These are phyloP conservation scores for Magnusiomyces ingens DNA, from an alignment of 1,139 yeast genomes.

Conservation along the genomic window DNA sequence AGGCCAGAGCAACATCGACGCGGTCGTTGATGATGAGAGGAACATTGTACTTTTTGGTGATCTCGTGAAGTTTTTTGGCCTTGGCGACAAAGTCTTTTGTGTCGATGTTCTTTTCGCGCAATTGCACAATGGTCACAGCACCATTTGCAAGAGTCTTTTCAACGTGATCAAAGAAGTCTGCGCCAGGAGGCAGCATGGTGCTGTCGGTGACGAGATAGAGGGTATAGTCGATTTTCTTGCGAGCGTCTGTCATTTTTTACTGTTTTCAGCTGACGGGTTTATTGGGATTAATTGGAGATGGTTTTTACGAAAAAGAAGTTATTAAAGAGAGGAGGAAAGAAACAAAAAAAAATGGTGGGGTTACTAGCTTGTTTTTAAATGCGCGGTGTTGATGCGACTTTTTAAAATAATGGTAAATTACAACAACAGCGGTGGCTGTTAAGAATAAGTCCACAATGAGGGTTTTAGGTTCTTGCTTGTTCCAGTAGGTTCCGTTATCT, in stretches of 20 bases:
- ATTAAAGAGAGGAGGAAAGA: neutral
- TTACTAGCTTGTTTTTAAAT: no score
- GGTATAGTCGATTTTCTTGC: constrained; percentile 45
- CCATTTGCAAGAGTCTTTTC: constrained; percentile 60
- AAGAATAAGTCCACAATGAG: no score
- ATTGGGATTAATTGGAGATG: neutral
- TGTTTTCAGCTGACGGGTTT: no score
- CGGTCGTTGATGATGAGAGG: constrained; percentile 86
- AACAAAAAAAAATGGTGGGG: neutral
- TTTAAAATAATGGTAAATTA: no score
- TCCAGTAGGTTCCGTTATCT: no score
- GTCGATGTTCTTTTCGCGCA: constrained; percentile 70
- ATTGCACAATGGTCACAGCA: constrained; percentile 64
- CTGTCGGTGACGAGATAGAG: constrained; percentile 80
- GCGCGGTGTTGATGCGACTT: no score
- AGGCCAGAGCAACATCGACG: constrained; percentile 82
- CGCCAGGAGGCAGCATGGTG: constrained; percentile 60
- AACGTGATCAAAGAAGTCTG: constrained; percentile 46
- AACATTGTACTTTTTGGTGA: constrained; percentile 53
- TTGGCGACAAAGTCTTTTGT: constrained; percentile 60
- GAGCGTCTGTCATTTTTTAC: neutral
- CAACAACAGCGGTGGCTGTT: no score
- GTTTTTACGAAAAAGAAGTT: neutral
- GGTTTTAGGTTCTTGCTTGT: no score
- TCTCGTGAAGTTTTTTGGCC: constrained; percentile 53